Conservation (phyloP, 768 basidiomycete genomes). For the Xerocomellus amylosporus region DNA sequence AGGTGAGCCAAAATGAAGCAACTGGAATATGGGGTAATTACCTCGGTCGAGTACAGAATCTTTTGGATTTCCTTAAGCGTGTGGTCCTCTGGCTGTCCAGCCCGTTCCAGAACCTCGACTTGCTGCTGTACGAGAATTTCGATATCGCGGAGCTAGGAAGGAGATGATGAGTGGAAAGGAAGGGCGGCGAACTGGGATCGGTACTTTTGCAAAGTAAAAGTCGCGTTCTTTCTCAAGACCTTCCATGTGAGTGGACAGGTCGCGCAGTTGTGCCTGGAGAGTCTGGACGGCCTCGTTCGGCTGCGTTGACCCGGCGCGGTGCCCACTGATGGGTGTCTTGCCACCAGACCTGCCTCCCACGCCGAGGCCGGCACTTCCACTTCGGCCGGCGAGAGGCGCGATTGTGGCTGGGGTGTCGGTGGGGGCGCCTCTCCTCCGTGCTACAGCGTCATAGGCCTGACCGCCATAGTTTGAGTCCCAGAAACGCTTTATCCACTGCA, state of each 20-base stretch:
- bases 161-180: constrained; percentile 3
- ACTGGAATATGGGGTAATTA: constrained; percentile 34
- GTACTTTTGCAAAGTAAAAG: constrained; percentile 97
- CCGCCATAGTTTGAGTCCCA: constrained; percentile 94
- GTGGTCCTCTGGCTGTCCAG: constrained; percentile 51
- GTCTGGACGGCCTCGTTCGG: constrained; percentile 64
- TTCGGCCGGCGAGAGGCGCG: constrained; percentile 55
- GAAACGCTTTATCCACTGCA: constrained; percentile 95
- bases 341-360: constrained; percentile 55
- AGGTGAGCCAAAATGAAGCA: constrained; percentile 7
- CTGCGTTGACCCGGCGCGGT: constrained; percentile 62
- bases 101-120: constrained; percentile 55
- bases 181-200: constrained; percentile 14
- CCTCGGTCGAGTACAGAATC: constrained; percentile 95
- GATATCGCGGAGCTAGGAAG: constrained; percentile 83
- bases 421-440: constrained; percentile 72
- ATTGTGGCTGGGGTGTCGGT: constrained; percentile 78
- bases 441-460: constrained; percentile 81
- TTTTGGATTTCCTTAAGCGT: constrained; percentile 79
- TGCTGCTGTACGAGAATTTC: constrained; percentile 90
- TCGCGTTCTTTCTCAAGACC: constrained; percentile 96
- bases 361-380: constrained; percentile 35
- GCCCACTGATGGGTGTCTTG: constrained; percentile 68
- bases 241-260: constrained; percentile 78
- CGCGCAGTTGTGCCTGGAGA: constrained; percentile 75